Conservation (phyloP, 2,329 filamentous ascomycete species). For the Claviceps capensis region DNA sequence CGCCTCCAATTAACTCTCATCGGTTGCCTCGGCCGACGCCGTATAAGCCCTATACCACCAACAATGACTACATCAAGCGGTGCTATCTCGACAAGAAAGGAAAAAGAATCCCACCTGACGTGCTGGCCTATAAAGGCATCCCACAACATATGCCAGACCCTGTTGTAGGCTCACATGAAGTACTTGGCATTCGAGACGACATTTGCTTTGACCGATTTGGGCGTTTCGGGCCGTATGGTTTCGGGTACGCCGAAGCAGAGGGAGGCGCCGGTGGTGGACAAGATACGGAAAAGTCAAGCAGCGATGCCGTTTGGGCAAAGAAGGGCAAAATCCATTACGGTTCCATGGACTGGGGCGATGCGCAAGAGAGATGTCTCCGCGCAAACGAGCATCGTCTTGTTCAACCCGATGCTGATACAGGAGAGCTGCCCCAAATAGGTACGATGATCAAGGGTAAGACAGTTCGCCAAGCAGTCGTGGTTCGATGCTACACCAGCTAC, state of each 20-base stretch:
- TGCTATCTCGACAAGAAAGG: conserved; percentile 52
- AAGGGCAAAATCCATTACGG: conserved; percentile 43
- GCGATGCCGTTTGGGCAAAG: conserved; percentile 41
- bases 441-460: conserved; percentile 21
- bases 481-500: conserved; percentile 71
- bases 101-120: conserved; percentile 42
- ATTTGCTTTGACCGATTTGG: conserved; percentile 83
- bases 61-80: conserved; percentile 36
- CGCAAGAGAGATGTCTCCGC: conserved; percentile 39
- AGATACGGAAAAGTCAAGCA: conserved; percentile 58
- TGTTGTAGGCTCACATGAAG: conserved; percentile 60
- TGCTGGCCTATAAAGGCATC: conserved; percentile 57
- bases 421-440: conserved; percentile 16
- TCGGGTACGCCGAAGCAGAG: conserved; percentile 62
- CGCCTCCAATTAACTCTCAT: conserved; percentile 19
- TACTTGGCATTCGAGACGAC: conserved; percentile 62
- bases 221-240: conserved; percentile 69
- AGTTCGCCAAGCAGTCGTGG: conserved; percentile 57
- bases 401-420: conserved; percentile 24
- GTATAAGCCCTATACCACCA: conserved; percentile 57
- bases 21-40: conserved; percentile 28
- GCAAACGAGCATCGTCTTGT: conserved; percentile 51
- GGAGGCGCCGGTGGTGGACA: conserved; percentile 62
- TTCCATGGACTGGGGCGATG: conserved; percentile 38
- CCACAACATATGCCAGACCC: conserved; percentile 66